Evolutionary conservation across 192 early-diverging fungal genomes (phyloP).

Genomic region (Mortierella antarctica): DNA sequence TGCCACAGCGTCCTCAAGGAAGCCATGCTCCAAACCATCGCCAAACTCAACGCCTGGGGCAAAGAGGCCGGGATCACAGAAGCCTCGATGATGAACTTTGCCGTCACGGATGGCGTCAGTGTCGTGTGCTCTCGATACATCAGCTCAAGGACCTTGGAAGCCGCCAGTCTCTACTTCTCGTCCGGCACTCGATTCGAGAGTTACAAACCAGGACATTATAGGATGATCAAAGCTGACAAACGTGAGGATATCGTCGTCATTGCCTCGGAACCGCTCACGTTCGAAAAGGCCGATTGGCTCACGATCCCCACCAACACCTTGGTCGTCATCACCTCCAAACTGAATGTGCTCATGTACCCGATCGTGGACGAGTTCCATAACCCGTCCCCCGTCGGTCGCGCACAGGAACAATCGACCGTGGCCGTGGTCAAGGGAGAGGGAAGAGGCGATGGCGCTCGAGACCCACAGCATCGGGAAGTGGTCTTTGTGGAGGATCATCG

Average conservation of each 20-base stretch:
- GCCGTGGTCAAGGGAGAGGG: slow-evolving; percentile 47
- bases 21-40: slow-evolving; percentile 82
- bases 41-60: slow-evolving; percentile 77
- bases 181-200: slow-evolving; percentile 78
- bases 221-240: slow-evolving; percentile 76
- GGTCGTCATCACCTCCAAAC: slow-evolving; percentile 79
- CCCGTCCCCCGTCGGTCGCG: slow-evolving; percentile 29
- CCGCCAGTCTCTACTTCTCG: slow-evolving; percentile 82
- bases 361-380: slow-evolving; percentile 76
- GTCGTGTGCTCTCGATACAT: slow-evolving; percentile 84
- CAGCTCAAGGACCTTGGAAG: slow-evolving; percentile 73
- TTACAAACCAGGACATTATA: slow-evolving; percentile 75
- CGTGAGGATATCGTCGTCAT: slow-evolving; percentile 86
- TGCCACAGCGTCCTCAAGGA: slow-evolving; percentile 69
- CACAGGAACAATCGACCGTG: slow-evolving; percentile 22
- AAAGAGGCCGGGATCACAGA: slow-evolving; percentile 71
- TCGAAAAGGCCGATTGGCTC: slow-evolving; percentile 84
- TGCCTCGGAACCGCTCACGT: slow-evolving; percentile 84
- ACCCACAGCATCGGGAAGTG: slow-evolving; percentile 34
- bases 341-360: slow-evolving; percentile 80
- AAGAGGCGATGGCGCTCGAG: slow-evolving; percentile 40
- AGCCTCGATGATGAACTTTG: slow-evolving; percentile 82
- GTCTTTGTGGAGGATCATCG: slow-evolving; percentile 45
- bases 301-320: slow-evolving; percentile 81
- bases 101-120: slow-evolving; percentile 81